Evolutionary conservation across 2,329 filamentous ascomycete species (phyloP), one percentile per base, ranked within the genome.

Genomic region (Pezicula radicicola): DNA sequence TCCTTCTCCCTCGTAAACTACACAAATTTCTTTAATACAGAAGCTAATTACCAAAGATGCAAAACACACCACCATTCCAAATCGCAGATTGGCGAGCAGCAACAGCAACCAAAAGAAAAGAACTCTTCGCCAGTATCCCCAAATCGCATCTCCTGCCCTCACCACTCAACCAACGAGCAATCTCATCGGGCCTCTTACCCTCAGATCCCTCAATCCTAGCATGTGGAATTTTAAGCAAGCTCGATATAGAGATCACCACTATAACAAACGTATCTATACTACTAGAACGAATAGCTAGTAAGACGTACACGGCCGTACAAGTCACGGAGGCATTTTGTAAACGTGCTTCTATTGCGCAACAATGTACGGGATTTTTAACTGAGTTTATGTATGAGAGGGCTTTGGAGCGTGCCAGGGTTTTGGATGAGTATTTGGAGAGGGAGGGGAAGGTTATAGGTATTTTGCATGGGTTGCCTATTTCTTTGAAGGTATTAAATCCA

Each of bases 261-360:
- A 13, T 19, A 12, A 18, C 8, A 10, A 33, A 48, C 39, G 46
- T 21, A 4, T 7, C 46, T 9, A 18, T 25, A 13, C 46, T 48
- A n/a, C 36, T 48, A 18, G 35, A 39, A 8, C 15, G 15, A 3
- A 40, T 48, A 15, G 46, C 46, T 25, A 40, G 16, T 18, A 16
- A 27, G 15, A 35, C 8, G 12, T 35, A 35, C n/a, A 18, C 44
- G 3, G 15, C 44, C 33, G 25, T 46, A n/a, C 15, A 30, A 46
- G 44, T 46, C 6, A 35, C 30, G 8, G 28, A 30, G 18, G 44
- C 44, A 13, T 46, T 48, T 39, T 48, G 46, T 18, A 48, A 48
- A n/a, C 46, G 46, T 48, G 46, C 46, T 10, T 19, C 13, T 16
- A 25, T 48, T 48, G 46, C 46, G 28, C 46, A 48, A 30, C 46